Percentiles rank a stretch among this genome's conserved stretches.
Evolutionary conservation across 352 stramenopile species (phyloP).

Genomic region (Phytophthora uliginosa): DNA sequence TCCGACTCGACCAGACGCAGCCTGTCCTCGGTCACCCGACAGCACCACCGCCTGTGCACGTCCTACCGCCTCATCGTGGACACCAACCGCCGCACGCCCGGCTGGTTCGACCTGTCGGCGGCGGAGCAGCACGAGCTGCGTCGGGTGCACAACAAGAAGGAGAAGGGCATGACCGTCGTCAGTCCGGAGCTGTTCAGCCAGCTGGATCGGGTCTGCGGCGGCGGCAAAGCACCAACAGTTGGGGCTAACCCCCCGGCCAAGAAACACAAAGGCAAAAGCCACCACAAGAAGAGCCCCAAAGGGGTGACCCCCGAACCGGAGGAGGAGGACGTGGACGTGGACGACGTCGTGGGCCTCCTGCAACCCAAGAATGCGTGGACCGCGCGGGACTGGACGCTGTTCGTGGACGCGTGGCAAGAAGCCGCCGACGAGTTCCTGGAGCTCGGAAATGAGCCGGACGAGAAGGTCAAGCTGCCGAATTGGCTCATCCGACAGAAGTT

Average conservation of each 20-base stretch:
- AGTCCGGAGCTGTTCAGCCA: constrained; percentile 33
- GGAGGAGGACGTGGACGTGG: constrained; percentile 10
- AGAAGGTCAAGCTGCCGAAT: constrained; percentile 53
- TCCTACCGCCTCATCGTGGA: constrained; percentile 46
- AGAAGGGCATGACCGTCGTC: constrained; percentile 41
- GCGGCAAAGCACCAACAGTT: background rate
- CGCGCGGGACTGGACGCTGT: constrained; percentile 35
- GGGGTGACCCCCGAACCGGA: background rate
- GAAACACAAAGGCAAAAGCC: constrained; percentile 15
- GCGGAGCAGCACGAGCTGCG: constrained; percentile 42
- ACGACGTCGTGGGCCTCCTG: background rate
- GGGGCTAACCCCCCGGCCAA: background rate
- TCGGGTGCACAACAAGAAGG: constrained; percentile 31
- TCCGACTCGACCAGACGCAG: constrained; percentile 17
- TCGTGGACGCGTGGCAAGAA: constrained; percentile 46
- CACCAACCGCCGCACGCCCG: constrained; percentile 29
- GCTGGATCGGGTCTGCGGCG: constrained; percentile 39
- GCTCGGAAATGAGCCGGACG: constrained; percentile 35
- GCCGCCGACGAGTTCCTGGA: constrained; percentile 49
- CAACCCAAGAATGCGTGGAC: constrained; percentile 29
- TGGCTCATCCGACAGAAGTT: constrained; percentile 57
- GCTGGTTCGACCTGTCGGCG: constrained; percentile 45
- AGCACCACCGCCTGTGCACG: constrained; percentile 43
- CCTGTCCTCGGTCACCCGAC: constrained; percentile 37
- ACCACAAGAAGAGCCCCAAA: constrained; percentile 21